These are phyloP conservation scores for Chaetomium globosum DNA, from an alignment of 2,329 filamentous ascomycete genomes.

Conservation along the genomic window DNA sequence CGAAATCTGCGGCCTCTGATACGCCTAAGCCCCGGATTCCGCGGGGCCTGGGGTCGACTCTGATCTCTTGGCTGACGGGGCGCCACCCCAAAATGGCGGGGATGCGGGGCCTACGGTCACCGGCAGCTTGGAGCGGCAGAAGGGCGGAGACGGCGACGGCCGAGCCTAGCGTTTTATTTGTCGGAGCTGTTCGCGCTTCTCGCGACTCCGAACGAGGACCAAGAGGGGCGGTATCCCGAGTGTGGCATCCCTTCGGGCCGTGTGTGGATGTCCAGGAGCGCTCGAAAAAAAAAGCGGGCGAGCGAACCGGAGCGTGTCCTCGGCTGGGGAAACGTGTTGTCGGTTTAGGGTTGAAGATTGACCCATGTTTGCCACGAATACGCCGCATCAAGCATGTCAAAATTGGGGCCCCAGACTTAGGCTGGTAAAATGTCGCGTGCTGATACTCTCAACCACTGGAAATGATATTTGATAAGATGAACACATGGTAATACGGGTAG, in stretches of 20 bases:
- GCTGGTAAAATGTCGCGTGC: not conserved
- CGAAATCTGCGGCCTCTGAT: slow-evolving; percentile 18
- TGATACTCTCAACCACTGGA: not conserved
- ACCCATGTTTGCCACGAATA: not conserved
- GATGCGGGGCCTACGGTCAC: slow-evolving; percentile 16
- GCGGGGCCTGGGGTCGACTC: slow-evolving; percentile 6
- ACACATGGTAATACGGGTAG: slow-evolving; percentile 12
- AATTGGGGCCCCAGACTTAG: not conserved
- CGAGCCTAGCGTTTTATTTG: slow-evolving; percentile 12
- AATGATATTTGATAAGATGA: not conserved
- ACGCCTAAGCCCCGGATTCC: slow-evolving; percentile 21
- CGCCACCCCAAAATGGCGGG: slow-evolving; percentile 20
- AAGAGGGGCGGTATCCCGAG: slow-evolving; percentile 19
- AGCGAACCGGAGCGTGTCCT: not conserved
- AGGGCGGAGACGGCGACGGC: slow-evolving; percentile 8
- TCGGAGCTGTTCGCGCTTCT: slow-evolving; percentile 20
- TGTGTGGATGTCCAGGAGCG: slow-evolving; percentile 6
- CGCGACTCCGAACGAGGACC: slow-evolving; percentile 30
- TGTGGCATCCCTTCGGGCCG: not conserved
- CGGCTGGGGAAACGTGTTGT: not conserved
- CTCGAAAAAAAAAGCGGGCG: slow-evolving; percentile 4
- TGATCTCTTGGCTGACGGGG: slow-evolving; percentile 24
- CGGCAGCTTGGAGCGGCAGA: slow-evolving; percentile 30
- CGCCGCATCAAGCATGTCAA: slow-evolving; percentile 3
- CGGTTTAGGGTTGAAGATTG: not conserved